These are phyloP conservation scores for Rhizopogon vesiculosus DNA, from an alignment of 768 basidiomycete genomes.

Conservation along the genomic window DNA sequence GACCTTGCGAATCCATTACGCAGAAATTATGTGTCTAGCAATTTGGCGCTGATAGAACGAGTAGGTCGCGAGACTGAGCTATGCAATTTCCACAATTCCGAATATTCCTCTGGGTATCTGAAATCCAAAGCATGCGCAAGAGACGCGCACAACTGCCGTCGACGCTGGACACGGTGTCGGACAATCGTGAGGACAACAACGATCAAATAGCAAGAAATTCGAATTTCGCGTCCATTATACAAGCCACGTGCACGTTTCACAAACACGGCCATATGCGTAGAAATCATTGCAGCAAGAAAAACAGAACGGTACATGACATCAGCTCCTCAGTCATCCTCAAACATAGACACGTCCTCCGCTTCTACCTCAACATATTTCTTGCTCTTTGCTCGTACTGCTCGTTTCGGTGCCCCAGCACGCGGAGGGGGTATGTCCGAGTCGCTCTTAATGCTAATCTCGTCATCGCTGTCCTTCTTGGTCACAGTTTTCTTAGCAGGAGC, in stretches of 20 bases:
- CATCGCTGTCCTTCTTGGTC: constrained; percentile 37
- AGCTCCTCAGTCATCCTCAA: constrained; percentile 34
- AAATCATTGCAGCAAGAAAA: neutral
- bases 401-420: constrained; percentile 38
- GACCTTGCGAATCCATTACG: constrained; percentile 32
- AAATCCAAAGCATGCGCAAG: neutral
- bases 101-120: neutral
- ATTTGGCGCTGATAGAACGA: neutral
- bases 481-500: constrained; percentile 51
- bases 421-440: constrained; percentile 34
- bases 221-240: neutral
- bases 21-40: constrained; percentile 8
- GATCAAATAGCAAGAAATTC: neutral
- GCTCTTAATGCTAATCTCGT: constrained; percentile 42
- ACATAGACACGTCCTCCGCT: constrained; percentile 42
- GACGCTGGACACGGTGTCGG: neutral
- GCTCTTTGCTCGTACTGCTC: constrained; percentile 42
- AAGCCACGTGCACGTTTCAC: neutral
- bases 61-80: constrained; percentile 2
- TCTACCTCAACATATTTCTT: constrained; percentile 65
- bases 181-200: neutral
- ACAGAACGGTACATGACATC: neutral
- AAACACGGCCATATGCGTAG: too few species aligned
- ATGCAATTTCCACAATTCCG: neutral
- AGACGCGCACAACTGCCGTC: neutral